phyloP scores from a whole-genome alignment of 2,329 filamentous ascomycete genomes.

The Malbranchea cinnamomea region DNA sequence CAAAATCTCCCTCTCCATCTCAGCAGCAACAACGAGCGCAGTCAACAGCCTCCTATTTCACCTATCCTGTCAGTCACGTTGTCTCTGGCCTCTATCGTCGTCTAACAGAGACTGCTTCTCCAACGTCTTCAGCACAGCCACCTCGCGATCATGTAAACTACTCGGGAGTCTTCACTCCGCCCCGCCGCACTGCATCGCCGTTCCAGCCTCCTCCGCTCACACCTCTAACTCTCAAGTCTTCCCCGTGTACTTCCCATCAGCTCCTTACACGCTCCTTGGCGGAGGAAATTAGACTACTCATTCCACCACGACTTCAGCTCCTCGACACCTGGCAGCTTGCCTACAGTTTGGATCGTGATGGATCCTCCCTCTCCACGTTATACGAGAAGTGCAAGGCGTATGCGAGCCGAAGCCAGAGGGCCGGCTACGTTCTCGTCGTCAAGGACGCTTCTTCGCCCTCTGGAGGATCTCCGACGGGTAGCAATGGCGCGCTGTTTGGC shows the following conservation, averaged over 20 bases:
- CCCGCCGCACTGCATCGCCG: conserved; percentile 52
- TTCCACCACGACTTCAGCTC: conserved; percentile 76
- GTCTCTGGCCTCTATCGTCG: conserved; percentile 53
- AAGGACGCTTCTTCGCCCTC: conserved; percentile 43
- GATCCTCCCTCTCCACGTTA: conserved; percentile 70
- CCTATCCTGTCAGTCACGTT: conserved; percentile 37
- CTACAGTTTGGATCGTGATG: conserved; percentile 86
- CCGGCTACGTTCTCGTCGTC: conserved; percentile 81
- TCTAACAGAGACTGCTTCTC: conserved; percentile 33
- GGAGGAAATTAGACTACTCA: conserved; percentile 80
- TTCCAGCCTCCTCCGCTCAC: conserved; percentile 83
- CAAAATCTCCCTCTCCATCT: conserved; percentile 1
- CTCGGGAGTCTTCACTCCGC: conserved; percentile 45
- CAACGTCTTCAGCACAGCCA: conserved; percentile 9
- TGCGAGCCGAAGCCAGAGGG: conserved; percentile 48
- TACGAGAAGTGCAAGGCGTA: conserved; percentile 64
- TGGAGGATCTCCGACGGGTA: conserved; percentile 2
- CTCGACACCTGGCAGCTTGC: conserved; percentile 72
- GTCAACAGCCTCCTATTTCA: conserved; percentile 32
- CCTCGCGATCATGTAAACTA: conserved; percentile 11
- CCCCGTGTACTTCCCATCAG: conserved; percentile 40
- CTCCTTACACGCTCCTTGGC: conserved; percentile 61
- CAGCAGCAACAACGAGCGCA: conserved; percentile 11
- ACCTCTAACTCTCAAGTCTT: conserved; percentile 54
- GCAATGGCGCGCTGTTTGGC: conserved; percentile 50